phyloP scores from a whole-genome alignment of 805 yeast genomes.

The Saturnispora besseyi region DNA sequence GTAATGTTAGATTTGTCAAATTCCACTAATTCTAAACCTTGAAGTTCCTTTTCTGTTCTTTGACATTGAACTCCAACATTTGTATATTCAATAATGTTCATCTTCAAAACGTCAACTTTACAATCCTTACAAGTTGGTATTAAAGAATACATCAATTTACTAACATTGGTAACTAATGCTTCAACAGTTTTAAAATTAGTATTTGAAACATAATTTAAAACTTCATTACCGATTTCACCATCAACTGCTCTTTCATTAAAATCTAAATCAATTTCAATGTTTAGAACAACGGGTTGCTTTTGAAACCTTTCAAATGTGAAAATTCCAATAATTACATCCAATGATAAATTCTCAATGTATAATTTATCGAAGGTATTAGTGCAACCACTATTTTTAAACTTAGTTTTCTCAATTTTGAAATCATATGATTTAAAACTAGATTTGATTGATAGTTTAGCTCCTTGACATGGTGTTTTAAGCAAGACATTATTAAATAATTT shows the following conservation, averaged over 20 bases:
- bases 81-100: slow-evolving; percentile 80
- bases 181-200: slow-evolving; percentile 88
- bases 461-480: slow-evolving; percentile 12
- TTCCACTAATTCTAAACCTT: slow-evolving; percentile 13
- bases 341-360: slow-evolving; percentile 1
- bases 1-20: slow-evolving; percentile 16
- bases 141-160: slow-evolving; percentile 26
- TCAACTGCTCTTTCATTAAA: slow-evolving; percentile 22
- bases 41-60: slow-evolving; percentile 38
- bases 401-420: neutral
- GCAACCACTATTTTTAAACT: neutral
- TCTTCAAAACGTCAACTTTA: slow-evolving; percentile 66
- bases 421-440: slow-evolving; percentile 1
- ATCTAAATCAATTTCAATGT: slow-evolving; percentile 38
- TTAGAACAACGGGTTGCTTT: slow-evolving; percentile 64
- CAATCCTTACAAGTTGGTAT: slow-evolving; percentile 16
- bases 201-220: slow-evolving; percentile 56
- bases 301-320: slow-evolving; percentile 82
- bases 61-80: slow-evolving; percentile 78
- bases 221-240: slow-evolving; percentile 35
- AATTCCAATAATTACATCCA: slow-evolving; percentile 74
- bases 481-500: slow-evolving; percentile 16
- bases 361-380: neutral
- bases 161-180: slow-evolving; percentile 71
- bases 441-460: slow-evolving; percentile 13